Base-by-base conservation (phyloP, 2,329 filamentous ascomycete species). In the Aspergillus intermedius region DNA sequence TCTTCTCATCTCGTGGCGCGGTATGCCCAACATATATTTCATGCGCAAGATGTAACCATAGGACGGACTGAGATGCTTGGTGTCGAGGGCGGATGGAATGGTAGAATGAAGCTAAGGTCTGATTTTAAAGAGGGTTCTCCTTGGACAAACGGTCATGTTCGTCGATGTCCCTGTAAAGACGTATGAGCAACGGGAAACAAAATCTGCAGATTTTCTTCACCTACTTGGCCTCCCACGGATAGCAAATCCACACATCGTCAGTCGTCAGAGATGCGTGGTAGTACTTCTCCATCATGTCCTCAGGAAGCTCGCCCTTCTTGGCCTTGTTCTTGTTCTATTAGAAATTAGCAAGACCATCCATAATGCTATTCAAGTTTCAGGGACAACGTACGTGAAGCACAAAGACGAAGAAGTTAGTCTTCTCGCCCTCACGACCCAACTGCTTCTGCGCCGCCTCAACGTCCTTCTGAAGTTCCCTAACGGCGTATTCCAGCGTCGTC, bases 241-340 rank as follows among this genome's bases (percentile, higher is more conserved):
- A 98, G 79, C 89, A 94, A 68, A 97, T 97, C 93, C 93, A 98
- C 57, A 90, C 85, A 72, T 98, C 91, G n/a, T 80, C 81, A 28
- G 94, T 87, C 5, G 91, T 97, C 65, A 86, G 77, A 19, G 93
- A 89, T 19, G 93, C 93, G 58, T 87, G 72, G 73, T 98, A 98
- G 61, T 86, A 79, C 49, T 80, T 73, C 37, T 78, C 73, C 55
- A 91, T 77, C 80, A 97, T 89, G 34, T 89, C 83, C 17, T 81
- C 64, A 9, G 93, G 91, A 49, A 98, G 77, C 17, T 73, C 74
- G 47, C 93, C 93, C 79, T 96, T 95, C 84, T 98, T 98, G 48
- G 75, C 56, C 81, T 98, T 97, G 73, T 96, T 83, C 82, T 98
- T 98, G 80, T 98, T 98, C 84, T 89, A 59, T 53, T 47, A 13